A percentile compares a stretch with the other conserved stretches of the same genome.
Conservation (phyloP, 2,329 filamentous ascomycete genomes). For the Aspergillaceae sp. region DNA sequence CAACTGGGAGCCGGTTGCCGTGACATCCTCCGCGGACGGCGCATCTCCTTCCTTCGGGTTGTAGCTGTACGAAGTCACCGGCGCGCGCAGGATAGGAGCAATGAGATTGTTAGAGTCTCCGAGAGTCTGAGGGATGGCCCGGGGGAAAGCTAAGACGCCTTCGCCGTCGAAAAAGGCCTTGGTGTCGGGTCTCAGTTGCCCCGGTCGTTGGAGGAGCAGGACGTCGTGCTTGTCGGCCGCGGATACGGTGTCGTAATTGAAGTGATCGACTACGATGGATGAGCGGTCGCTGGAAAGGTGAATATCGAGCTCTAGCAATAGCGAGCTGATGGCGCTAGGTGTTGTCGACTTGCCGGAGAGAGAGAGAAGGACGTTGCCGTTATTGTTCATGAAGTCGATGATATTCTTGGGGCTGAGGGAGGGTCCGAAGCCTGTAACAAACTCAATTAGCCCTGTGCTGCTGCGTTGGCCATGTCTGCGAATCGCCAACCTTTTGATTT, state of each 20-base stretch:
- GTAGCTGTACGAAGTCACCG: constrained; percentile 82
- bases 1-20: constrained; percentile 75
- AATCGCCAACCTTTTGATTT: constrained; percentile 68
- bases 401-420: constrained; percentile 77
- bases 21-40: constrained; percentile 66
- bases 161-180: constrained; percentile 69
- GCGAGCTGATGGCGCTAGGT: constrained; percentile 63
- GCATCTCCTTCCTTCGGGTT: constrained; percentile 73
- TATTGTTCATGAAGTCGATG: constrained; percentile 80
- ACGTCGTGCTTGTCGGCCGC: constrained; percentile 82
- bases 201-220: constrained; percentile 64
- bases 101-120: constrained; percentile 68
- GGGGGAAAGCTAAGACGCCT: constrained; percentile 70
- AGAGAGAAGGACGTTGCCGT: constrained; percentile 84
- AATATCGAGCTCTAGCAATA: constrained; percentile 84
- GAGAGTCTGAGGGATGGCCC: constrained; percentile 69
- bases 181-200: constrained; percentile 56
- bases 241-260: constrained; percentile 74
- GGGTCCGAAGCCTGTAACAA: constrained; percentile 65
- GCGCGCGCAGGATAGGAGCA: constrained; percentile 71
- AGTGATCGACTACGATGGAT: constrained; percentile 84
- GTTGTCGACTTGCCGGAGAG: constrained; percentile 65
- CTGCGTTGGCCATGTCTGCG: no score
- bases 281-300: constrained; percentile 77
- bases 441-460: constrained; percentile 15